Conservation (phyloP, 1,284 basidiomycete species). For the Pyrrhoderma noxium region DNA sequence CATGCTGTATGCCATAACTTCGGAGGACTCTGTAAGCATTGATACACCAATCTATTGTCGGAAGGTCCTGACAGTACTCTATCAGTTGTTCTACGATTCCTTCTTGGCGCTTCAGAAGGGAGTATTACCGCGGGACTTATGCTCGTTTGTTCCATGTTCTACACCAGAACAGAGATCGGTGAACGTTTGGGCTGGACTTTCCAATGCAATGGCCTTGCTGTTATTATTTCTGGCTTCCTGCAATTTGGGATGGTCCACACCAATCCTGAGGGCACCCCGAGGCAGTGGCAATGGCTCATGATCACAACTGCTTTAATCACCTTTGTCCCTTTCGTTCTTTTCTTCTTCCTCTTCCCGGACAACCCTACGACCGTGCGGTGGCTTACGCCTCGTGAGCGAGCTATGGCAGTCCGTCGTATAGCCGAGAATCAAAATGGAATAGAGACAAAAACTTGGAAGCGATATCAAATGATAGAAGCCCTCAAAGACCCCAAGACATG, state of each 20-base stretch:
- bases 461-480: conserved; percentile 24
- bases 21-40: conserved; percentile 15
- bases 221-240: conserved; percentile 28
- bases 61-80: neutral
- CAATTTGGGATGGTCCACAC: conserved; percentile 28
- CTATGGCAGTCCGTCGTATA: conserved; percentile 27
- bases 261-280: conserved; percentile 19
- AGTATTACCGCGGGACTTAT: conserved; percentile 27
- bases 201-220: conserved; percentile 28
- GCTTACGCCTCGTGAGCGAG: conserved; percentile 24
- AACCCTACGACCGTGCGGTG: conserved; percentile 25
- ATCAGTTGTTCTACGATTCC: conserved; percentile 28
- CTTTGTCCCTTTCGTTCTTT: conserved; percentile 21
- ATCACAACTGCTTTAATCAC: conserved; percentile 25
- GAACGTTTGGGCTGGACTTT: conserved; percentile 27
- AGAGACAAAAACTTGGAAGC: conserved; percentile 25
- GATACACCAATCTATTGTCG: neutral
- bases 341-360: conserved; percentile 24
- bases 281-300: conserved; percentile 27
- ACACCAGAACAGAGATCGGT: conserved; percentile 28
- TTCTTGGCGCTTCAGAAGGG: conserved; percentile 28
- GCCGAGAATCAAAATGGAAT: conserved; percentile 22
- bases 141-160: conserved; percentile 27
- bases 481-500: conserved; percentile 26
- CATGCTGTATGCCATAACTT: conserved; percentile 18